phyloP scores from a whole-genome alignment of 179 eudicot species.

The Sideroxylon spinosum region DNA sequence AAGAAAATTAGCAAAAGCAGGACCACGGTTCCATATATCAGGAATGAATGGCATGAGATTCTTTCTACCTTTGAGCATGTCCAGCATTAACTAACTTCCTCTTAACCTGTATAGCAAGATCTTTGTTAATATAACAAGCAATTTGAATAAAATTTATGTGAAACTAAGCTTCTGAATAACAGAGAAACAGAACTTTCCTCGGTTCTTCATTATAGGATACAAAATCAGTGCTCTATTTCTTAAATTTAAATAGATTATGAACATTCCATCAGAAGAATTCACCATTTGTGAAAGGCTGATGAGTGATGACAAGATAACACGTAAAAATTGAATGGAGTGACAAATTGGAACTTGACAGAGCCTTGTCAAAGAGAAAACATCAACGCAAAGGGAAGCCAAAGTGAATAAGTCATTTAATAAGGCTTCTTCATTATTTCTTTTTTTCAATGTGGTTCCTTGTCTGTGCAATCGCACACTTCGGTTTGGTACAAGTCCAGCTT shows the following conservation, averaged over 20 bases:
- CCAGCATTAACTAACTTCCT: constrained; percentile 62
- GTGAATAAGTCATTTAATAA: neutral
- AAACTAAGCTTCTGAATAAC: neutral
- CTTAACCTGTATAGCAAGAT: constrained; percentile 56
- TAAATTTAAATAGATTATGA: neutral
- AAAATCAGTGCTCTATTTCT: neutral
- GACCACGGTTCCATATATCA: neutral
- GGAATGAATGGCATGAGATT: constrained; percentile 15
- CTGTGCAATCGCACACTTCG: too few species aligned
- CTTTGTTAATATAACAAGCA: constrained; percentile 23
- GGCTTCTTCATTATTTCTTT: constrained; percentile 2
- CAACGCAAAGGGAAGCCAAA: neutral
- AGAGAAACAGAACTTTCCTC: neutral
- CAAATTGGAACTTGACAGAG: too few species aligned
- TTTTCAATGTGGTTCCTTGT: neutral
- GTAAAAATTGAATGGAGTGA: neutral
- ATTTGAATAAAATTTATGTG: neutral
- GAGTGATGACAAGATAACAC: neutral
- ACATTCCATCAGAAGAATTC: neutral
- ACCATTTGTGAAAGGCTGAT: constrained; percentile 1
- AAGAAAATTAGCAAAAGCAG: constrained; percentile 6
- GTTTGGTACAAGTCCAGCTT: neutral
- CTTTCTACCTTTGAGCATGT: constrained; percentile 69
- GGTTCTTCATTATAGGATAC: constrained; percentile 5
- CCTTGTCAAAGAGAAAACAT: constrained; percentile 2